A percentile compares a stretch with the other conserved stretches of the same genome.
Conservation (phyloP, 2,329 filamentous ascomycete genomes). For the Apiospora rasikravindrae region DNA sequence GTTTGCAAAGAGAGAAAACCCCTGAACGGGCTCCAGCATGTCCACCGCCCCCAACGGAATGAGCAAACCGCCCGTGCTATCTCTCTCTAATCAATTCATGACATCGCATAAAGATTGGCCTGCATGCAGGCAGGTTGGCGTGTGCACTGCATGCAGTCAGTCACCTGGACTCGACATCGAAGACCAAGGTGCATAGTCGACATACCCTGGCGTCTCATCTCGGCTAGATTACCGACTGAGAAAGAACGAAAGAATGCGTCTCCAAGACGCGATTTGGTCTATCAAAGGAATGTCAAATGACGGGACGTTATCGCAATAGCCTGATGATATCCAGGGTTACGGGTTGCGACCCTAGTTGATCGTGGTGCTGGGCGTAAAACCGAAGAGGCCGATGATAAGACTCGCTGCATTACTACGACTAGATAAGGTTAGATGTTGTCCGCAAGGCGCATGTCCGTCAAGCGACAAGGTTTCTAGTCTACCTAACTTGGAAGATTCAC, state of each 20-base stretch:
- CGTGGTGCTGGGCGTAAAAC: neutral
- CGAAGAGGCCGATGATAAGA: neutral
- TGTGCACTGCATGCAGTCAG: neutral
- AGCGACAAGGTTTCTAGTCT: neutral
- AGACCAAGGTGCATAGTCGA: neutral
- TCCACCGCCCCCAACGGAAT: neutral
- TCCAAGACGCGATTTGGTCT: neutral
- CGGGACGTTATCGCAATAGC: neutral
- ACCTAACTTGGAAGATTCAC: neutral
- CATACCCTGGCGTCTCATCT: constrained; percentile 7
- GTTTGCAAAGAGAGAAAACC: neutral
- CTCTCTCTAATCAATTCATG: neutral
- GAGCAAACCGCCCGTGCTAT: neutral
- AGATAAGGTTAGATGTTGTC: neutral
- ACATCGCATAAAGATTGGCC: neutral
- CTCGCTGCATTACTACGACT: neutral
- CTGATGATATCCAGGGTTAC: neutral
- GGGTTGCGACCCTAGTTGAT: neutral
- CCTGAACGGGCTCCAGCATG: neutral
- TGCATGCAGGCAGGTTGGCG: neutral
- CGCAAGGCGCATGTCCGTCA: neutral
- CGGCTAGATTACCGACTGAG: constrained; percentile 11
- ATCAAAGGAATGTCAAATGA: neutral
- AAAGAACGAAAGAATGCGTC: neutral
- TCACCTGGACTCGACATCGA: neutral